Base-by-base conservation (phyloP, 2,329 filamentous ascomycete species). In the Sporothrix luriei region DNA sequence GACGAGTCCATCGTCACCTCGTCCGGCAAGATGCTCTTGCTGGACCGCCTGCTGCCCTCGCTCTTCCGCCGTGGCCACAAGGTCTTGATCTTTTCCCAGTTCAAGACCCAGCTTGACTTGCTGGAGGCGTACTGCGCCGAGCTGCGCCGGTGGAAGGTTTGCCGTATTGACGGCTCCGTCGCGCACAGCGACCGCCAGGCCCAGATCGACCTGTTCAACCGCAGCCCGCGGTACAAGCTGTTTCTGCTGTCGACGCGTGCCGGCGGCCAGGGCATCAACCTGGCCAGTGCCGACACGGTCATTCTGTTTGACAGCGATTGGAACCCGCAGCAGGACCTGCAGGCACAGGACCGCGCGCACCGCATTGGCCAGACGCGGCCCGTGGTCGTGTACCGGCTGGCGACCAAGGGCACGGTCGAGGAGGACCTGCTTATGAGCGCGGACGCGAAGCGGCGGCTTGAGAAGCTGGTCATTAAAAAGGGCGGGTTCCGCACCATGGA, bases 261-360 rank as follows among this genome's bases (percentile, higher is more conserved):
- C 0, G 95, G 95, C 26, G 95, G 95, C 0, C 93, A 97, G 76
- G 94, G 94, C 65, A 98, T 98, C 83, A 98, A 97, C 76, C 88
- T 98, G 0, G 92, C 92, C 0, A 90, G 90, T 0, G 94, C 94
- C 0, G 94, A 98, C 75, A 97, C 94, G 0, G 94, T 97, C 13
- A 91, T 98, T 59, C 83, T 98, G 0, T 98, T 95, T 74, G 94
- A 98, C 78, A 84, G 81, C 2, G 87, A 97, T 75, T 97, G 94
- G 89, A 99, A 99, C 75, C 95, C 95, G 0, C 95, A 99, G 78
- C 94, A 97, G 77, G 95, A 99, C 78, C 84, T 99, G 0, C 95
- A 99, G 77, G 95, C 95, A 0, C 95, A 98, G 79, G 95, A 99
- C 76, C 92, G 95, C 5, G 93, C 92, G 0, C 95, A 99, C 77